These are phyloP conservation scores for Neofusicoccum sp. DNA, from an alignment of 2,329 filamentous ascomycete species.

Conservation along the genomic window DNA sequence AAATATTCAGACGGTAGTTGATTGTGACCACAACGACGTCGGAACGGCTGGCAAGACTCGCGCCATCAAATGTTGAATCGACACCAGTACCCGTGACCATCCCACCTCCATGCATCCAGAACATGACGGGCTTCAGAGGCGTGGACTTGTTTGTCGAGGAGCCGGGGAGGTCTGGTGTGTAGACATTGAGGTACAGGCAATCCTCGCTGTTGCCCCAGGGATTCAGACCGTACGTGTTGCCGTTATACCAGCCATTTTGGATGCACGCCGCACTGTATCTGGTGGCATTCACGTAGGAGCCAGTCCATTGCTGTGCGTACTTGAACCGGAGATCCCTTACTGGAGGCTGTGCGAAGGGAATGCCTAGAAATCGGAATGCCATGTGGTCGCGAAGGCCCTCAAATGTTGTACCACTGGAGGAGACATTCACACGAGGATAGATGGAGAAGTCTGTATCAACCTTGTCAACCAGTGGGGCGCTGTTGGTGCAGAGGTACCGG, in stretches of 20 bases:
- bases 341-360: constrained; percentile 14
- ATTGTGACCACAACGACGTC: constrained; percentile 73
- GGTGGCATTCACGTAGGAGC: constrained; percentile 38
- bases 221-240: neutral
- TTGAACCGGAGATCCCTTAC: constrained; percentile 4
- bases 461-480: neutral
- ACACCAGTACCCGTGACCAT: constrained; percentile 18
- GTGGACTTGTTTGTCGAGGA: constrained; percentile 31
- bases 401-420: neutral
- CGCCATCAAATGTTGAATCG: constrained; percentile 27
- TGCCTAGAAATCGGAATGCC: constrained; percentile 11
- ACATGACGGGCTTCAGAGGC: constrained; percentile 36
- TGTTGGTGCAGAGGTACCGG: neutral
- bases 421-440: neutral
- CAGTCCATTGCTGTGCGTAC: constrained; percentile 14
- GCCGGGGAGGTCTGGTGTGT: constrained; percentile 31
- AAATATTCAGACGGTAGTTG: constrained; percentile 74
- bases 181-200: constrained; percentile 40
- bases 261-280: constrained; percentile 44
- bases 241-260: constrained; percentile 31
- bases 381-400: constrained; percentile 5
- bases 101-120: constrained; percentile 23
- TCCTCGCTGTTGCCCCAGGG: constrained; percentile 10
- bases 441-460: neutral
- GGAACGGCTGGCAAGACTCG: constrained; percentile 27